Evolutionary conservation across 768 basidiomycete species (phyloP), one percentile per base, ranked within the genome.

Genomic region (Hygrophoropsis aurantiaca): DNA sequence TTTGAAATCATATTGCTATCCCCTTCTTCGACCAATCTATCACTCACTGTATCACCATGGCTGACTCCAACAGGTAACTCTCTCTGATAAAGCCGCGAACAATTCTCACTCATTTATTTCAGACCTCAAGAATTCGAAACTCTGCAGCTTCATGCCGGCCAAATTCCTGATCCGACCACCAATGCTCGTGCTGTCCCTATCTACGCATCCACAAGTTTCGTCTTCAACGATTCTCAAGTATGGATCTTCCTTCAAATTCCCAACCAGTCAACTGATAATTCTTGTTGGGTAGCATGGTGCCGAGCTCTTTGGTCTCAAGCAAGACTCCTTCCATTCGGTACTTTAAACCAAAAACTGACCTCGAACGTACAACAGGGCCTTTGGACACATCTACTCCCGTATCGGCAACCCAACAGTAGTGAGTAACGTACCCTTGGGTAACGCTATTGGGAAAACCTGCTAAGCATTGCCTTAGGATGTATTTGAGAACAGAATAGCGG

Each of bases 181-280:
- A 79, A 79, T 33, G 79, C 83, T 1, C 74, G 81, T 10, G 84
- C 84, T 1, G 78, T 78, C 2, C 83, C 84, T 0, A 85, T 85
- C 56, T 84, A 83, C 39, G 73, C 80, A 13, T 64, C 74, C 15
- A 74, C 80, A 2, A 74, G 74, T 35, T 84, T 76, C 47, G 75
- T 78, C 26, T 82, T 83, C 65, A 74, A 83, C 37, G 65, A 80
- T 49, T 76, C 73, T 16, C 68, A 73, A 58, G 81, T 74, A 49
- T 50, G 60, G 52, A 7, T 2, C 10, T 5, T 2, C 27, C 6
- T 35, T 21, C 18, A 11, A 15, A 15, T 34, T 0, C n/a, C n/a
- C n/a, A n/a, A n/a, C n/a, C 2, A 21, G 15, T n/a, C 6, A 10
- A 27, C 3, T 3, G 4, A 13, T 21, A 40, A 21, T 59, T 37